A percentile compares a stretch with the other conserved stretches of the same genome.
phyloP scores from a whole-genome alignment of 2,329 filamentous ascomycete species.

The Sclerotiophoma versabilis region DNA sequence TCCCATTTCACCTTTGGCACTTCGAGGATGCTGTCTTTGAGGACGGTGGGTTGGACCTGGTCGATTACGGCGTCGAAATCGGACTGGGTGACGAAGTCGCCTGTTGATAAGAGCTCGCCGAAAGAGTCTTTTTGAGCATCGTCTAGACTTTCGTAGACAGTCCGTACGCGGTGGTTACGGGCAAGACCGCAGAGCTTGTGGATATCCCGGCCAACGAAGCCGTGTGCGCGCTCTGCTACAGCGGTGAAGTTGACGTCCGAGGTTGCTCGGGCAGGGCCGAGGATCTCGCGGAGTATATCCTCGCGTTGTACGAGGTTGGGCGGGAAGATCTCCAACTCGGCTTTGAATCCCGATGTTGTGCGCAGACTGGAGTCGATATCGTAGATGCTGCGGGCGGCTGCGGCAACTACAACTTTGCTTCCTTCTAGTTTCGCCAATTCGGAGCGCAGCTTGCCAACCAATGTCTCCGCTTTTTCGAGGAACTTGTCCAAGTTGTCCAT shows the following conservation, averaged over 20 bases:
- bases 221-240: slow-evolving; percentile 80
- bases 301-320: slow-evolving; percentile 75
- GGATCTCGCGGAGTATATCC: slow-evolving; percentile 69
- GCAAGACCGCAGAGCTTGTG: slow-evolving; percentile 67
- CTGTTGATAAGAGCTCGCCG: slow-evolving; percentile 23
- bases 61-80: slow-evolving; percentile 73
- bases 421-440: slow-evolving; percentile 60
- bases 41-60: slow-evolving; percentile 78
- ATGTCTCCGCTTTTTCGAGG: slow-evolving; percentile 40
- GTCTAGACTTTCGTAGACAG: slow-evolving; percentile 24
- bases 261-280: slow-evolving; percentile 57
- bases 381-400: slow-evolving; percentile 74
- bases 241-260: slow-evolving; percentile 57
- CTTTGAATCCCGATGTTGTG: slow-evolving; percentile 68
- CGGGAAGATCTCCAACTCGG: slow-evolving; percentile 76
- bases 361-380: slow-evolving; percentile 76
- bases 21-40: slow-evolving; percentile 88
- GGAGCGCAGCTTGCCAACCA: slow-evolving; percentile 31
- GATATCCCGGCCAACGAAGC: slow-evolving; percentile 83
- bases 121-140: slow-evolving; percentile 34
- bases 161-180: slow-evolving; percentile 47
- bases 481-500: slow-evolving; percentile 80
- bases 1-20: slow-evolving; percentile 85
- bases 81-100: slow-evolving; percentile 41
- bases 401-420: slow-evolving; percentile 73